phyloP scores from a whole-genome alignment of 2,329 filamentous ascomycete species.

The Penicillium brasilianum region DNA sequence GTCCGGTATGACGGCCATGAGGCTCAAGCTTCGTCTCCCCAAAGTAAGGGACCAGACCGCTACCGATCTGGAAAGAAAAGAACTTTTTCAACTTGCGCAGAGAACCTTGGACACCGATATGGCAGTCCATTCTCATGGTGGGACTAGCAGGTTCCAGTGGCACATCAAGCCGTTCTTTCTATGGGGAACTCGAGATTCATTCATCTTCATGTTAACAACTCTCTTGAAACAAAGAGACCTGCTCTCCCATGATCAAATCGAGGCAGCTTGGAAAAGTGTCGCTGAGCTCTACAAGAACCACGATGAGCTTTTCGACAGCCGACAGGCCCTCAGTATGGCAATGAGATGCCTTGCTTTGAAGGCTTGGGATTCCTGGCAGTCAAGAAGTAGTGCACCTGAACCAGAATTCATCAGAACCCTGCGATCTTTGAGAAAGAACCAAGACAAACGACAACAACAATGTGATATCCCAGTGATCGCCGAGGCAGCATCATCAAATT shows the following conservation, averaged over 20 bases:
- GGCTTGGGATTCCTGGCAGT: constrained; percentile 35
- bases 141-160: constrained; percentile 38
- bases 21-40: constrained; percentile 33
- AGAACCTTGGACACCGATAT: constrained; percentile 47
- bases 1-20: constrained; percentile 49
- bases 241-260: constrained; percentile 17
- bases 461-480: background rate
- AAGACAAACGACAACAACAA: background rate
- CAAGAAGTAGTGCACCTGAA: constrained; percentile 1
- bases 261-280: constrained; percentile 15
- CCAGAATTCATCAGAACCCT: constrained; percentile 12
- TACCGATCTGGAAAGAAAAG: constrained; percentile 23
- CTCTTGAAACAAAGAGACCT: constrained; percentile 29
- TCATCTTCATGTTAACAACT: constrained; percentile 39
- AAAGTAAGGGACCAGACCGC: constrained; percentile 34
- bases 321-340: constrained; percentile 35
- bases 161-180: constrained; percentile 42
- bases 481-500: background rate
- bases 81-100: constrained; percentile 40
- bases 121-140: constrained; percentile 33
- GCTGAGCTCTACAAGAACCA: constrained; percentile 18
- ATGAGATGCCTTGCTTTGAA: constrained; percentile 40
- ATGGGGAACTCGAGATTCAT: constrained; percentile 41
- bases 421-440: background rate
- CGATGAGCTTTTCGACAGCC: constrained; percentile 34